Percentiles rank a stretch among this genome's conserved stretches.
Evolutionary conservation across 2,329 filamentous ascomycete species (phyloP).

Genomic region (Colletotrichum sp.): DNA sequence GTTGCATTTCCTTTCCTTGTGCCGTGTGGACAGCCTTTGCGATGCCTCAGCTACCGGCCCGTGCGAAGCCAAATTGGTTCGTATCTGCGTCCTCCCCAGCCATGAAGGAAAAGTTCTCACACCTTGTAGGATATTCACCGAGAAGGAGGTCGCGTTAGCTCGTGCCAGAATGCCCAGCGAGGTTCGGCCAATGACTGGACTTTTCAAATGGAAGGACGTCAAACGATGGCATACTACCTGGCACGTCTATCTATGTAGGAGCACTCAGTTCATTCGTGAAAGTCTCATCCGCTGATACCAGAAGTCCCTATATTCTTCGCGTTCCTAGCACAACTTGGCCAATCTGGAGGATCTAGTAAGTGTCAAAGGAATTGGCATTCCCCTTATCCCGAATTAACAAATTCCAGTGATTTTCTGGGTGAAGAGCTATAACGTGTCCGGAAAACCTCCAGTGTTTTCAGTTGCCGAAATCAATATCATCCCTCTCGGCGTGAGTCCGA

Average conservation of each 20-base stretch:
- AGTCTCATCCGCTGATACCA: background rate
- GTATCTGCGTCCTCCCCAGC: background rate
- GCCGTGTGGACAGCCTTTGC: conserved; percentile 29
- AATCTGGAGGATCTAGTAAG: conserved; percentile 28
- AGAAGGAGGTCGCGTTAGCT: conserved; percentile 26
- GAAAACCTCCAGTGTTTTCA: conserved; percentile 24
- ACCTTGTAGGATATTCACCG: conserved; percentile 25
- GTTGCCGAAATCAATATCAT: conserved; percentile 31
- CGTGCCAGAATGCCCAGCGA: conserved; percentile 29
- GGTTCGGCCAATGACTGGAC: conserved; percentile 25
- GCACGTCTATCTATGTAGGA: conserved; percentile 31
- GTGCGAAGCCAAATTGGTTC: conserved; percentile 30
- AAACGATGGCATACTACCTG: conserved; percentile 33
- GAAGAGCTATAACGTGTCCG: conserved; percentile 29
- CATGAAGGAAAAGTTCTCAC: background rate
- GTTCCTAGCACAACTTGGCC: conserved; percentile 25
- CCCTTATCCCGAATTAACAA: background rate
- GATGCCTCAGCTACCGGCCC: conserved; percentile 29
- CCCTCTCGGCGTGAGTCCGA: conserved; percentile 26
- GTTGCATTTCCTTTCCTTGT: conserved; percentile 29
- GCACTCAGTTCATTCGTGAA: background rate
- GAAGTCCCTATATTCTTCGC: conserved; percentile 28
- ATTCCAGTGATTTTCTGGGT: conserved; percentile 32
- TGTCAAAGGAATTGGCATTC: background rate
- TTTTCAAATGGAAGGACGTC: conserved; percentile 34